Conservation (phyloP, 1,284 basidiomycete species). For the Marasmius sp. region DNA sequence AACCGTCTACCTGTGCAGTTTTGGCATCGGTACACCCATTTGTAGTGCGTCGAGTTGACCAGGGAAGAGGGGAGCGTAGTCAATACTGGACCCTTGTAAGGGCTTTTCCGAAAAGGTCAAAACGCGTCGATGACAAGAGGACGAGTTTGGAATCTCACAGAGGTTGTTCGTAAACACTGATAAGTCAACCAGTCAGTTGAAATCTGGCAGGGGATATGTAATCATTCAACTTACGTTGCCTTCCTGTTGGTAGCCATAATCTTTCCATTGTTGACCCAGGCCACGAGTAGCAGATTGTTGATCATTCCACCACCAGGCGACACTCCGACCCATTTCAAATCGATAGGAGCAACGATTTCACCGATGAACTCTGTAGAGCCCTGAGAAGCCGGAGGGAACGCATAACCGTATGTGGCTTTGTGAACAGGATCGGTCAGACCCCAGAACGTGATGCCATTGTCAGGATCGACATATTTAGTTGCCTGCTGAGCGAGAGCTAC, state of each 20-base stretch:
- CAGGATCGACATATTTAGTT: conserved; percentile 45
- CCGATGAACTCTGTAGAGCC: conserved; percentile 53
- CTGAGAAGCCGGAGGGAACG: conserved; percentile 48
- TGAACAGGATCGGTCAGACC: conserved; percentile 51
- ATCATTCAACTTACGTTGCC: conserved; percentile 42
- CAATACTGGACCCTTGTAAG: conserved; percentile 43
- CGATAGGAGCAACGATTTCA: conserved; percentile 57
- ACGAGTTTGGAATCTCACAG: conserved; percentile 29
- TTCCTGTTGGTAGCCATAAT: conserved; percentile 54
- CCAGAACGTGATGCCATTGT: conserved; percentile 56
- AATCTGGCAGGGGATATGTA: background rate
- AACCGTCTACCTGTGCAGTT: conserved; percentile 44
- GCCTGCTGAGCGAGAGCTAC: conserved; percentile 41
- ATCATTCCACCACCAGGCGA: conserved; percentile 56
- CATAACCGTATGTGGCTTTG: conserved; percentile 49
- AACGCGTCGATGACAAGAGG: background rate
- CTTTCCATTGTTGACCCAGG: conserved; percentile 54
- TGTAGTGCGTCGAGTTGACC: conserved; percentile 56
- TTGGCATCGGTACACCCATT: conserved; percentile 57
- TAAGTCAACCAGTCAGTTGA: background rate
- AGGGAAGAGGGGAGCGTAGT: conserved; percentile 42
- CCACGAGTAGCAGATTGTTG: conserved; percentile 52
- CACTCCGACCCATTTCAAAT: conserved; percentile 52
- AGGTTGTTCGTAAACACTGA: conserved; percentile 46
- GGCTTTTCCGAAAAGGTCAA: conserved; percentile 18